Evolutionary conservation across 306 rosid genomes (phyloP), one percentile per base, ranked within the genome.

Genomic region (Lathyrus oleraceus): DNA sequence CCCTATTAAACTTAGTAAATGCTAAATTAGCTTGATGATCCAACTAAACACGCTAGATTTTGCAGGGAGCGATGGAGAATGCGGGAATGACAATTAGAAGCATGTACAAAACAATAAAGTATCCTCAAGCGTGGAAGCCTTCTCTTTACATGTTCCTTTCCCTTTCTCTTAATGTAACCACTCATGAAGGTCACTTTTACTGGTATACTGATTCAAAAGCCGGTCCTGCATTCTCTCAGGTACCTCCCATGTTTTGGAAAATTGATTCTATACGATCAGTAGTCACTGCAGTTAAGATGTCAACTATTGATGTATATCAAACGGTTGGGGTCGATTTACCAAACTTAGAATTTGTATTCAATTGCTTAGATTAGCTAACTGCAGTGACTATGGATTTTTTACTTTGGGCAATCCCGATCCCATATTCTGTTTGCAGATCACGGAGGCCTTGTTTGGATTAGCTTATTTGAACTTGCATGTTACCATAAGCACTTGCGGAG

Each of bases 161-260:
- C 56, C 57, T 87, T 70, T 81, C 90, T 68, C 85, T 90, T 11
- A 81, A 75, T 58, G 65, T 86, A 25, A 82, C 82, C 56, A 88
- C 87, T 47, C 96, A 88, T 13, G 95, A 90, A 76, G 96, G 96
- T 20, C 83, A 82, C 45, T 90, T 90, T 69, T 90, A 87, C 60
- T 90, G 96, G 96, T 88, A 90, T 61, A 90, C 96, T 1, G 91
- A 90, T 67, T 40, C 87, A 44, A 86, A 81, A 79, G 90, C 87
- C 0, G 96, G 96, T 47, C 96, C 96, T 70, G 91, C 88, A 20
- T 90, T 90, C 73, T 81, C 91, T 62, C 95, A 90, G 94, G 96
- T 89, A 69, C 23, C 40, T 69, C 47, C 5, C 30, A 48, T 67
- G 36, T 17, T 23, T 20, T 7, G 11, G 39, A 16, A 57, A 57